Base-by-base conservation (phyloP, 192 early-diverging fungal genomes). In the Glomus cerebriforme region DNA sequence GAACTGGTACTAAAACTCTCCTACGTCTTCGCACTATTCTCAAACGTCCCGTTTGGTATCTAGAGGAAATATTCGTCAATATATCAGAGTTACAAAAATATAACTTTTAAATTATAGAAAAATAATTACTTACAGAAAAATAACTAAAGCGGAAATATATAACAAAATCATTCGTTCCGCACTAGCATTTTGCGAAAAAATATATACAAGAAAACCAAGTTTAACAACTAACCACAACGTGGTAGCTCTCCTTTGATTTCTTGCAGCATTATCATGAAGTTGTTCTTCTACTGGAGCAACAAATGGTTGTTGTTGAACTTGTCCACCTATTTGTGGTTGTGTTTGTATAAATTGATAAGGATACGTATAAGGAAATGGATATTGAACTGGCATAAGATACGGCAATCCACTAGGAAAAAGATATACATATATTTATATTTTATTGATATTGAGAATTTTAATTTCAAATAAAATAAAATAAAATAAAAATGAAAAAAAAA, bases 101-200 rank as follows among this genome's bases (percentile, higher is more conserved):
- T 22, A 19, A 72, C 9, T 13, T n/a, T 22, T 43, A 5, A 15
- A 24, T 71, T 58, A 63, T 59, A 32, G 7, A 26, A 79, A 47
- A 9, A 1, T 32, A 17, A 26, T 5, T 35, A 69, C 84, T 78
- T 79, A 85, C 80, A 92, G 65, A 68, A 91, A 92, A 60, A 91
- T 85, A 15, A 88, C 84, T 6, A 92, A 59, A 1, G 91, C 90
- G 12, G 82, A 79, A 54, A 88, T 62, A 77, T 91, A 84, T 32
- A 93, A 80, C 0, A 91, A 70, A 10, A 92, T 76, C 34, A 93
- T 83, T 49, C 88, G 82, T 26, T 86, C 85, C 35, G 88, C 71
- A 67, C 87, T 88, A 22, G 90, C 90, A 54, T 92, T 88, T 47
- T 91, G 90, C 3, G 87, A 85, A 65, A 91, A 88, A 10, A 93